Evolutionary conservation across 108 stramenopile genomes (phyloP).

Genomic region (Nannochloropsis salina): DNA sequence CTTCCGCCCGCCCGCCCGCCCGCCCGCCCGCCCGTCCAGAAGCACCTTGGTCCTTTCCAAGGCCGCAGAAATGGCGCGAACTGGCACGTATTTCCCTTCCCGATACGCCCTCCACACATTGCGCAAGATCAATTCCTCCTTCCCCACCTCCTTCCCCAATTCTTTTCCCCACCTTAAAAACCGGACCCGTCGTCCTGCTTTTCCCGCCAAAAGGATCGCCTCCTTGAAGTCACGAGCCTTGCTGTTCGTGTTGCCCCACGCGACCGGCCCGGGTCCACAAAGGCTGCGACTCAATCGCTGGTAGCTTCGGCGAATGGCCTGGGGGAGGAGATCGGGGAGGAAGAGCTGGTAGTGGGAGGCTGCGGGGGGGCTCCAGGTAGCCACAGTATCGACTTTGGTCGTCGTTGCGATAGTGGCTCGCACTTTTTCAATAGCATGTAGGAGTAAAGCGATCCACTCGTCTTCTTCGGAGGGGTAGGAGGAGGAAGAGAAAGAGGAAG

Average conservation of each 20-base stretch:
- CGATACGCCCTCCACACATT: not conserved
- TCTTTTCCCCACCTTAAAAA: not conserved
- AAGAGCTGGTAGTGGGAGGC: not conserved
- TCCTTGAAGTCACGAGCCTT: not conserved
- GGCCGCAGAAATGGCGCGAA: not conserved
- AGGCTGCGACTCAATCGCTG: not conserved
- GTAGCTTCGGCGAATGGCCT: not conserved
- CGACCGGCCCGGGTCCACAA: not conserved
- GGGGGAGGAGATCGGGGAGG: constrained; percentile 12
- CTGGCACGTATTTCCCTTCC: not conserved
- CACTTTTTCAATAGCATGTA: not conserved
- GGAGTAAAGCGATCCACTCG: not conserved
- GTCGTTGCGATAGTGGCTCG: not conserved
- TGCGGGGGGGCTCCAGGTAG: not conserved
- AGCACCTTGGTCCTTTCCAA: not conserved
- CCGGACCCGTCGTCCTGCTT: not conserved
- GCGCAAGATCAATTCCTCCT: not conserved
- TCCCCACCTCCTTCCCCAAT: not conserved
- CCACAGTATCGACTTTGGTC: not conserved
- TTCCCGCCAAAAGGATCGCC: not conserved
- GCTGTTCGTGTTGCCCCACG: not conserved
- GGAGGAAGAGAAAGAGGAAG: not conserved
- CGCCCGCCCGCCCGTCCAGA: not conserved
- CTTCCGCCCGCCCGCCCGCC: no score
- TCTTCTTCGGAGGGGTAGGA: not conserved